Evolutionary conservation across 805 yeast species (phyloP), one percentile per base, ranked within the genome.

Genomic region (Kluyveromyces starmeri): DNA sequence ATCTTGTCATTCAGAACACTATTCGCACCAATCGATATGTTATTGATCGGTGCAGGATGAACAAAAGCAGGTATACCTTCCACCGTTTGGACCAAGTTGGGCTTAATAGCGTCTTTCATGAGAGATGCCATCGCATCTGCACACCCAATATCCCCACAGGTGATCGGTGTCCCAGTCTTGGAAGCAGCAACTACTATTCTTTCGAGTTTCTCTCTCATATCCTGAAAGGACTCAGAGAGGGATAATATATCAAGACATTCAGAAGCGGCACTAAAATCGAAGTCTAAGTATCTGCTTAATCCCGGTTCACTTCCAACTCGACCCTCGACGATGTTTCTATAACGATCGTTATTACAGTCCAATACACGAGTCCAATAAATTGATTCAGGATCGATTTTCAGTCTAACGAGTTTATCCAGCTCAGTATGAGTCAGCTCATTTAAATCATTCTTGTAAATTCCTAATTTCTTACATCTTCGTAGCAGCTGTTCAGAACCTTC

Each of bases 31-130:
- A 89, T 89, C 21, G 95, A 83, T 45, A 89, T 89, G 64, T 89
- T 89, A 46, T 97, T 97, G 59, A 89, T 89, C 19, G 97, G 97
- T 43, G 97, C 97, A 26, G 96, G 96, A 56, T 89, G 97, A 13
- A 89, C 95, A 53, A 89, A 77, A 17, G 88, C 97, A 5, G 97
- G 97, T 6, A 96, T 88, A 41, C 97, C 97, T 64, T 89, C 96
- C 42, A 89, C 71, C 33, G 96, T 84, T 64, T 89, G 97, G 97
- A 89, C 89, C 57, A 89, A 62, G 58, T 84, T 89, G 46, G 97
- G 97, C 66, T 88, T 89, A 58, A 89, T 78, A 17, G 97, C 95
- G 56, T 89, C 97, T 64, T 86, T 89, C 70, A 89, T 68, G 52
- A 89, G 70, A 9, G 97, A 96, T 32, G 96, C 81, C 42, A 89